These are phyloP conservation scores for Pseudonitzschia pungens DNA, from an alignment of 108 stramenopile genomes.

Conservation along the genomic window DNA sequence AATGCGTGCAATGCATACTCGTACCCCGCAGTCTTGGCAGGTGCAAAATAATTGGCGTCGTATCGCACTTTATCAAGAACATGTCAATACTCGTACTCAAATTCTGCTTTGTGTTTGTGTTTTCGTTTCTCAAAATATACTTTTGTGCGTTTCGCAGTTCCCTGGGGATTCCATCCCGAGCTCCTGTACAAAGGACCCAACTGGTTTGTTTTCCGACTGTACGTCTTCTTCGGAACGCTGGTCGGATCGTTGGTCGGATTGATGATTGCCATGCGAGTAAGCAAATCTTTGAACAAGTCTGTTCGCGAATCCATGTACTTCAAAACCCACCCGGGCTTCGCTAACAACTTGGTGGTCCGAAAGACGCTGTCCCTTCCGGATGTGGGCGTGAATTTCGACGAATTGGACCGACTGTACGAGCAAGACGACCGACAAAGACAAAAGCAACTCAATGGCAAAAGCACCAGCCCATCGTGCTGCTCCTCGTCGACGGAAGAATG, in stretches of 20 bases:
- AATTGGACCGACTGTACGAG: background rate
- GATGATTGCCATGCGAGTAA: slow-evolving; percentile 61
- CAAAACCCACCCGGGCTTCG: slow-evolving; percentile 16
- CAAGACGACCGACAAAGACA: background rate
- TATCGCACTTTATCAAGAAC: too few relatives aligned
- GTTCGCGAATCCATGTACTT: slow-evolving; percentile 42
- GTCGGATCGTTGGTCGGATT: slow-evolving; percentile 59
- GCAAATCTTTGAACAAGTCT: slow-evolving; percentile 50
- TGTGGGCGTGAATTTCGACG: background rate
- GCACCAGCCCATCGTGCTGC: too few relatives aligned
- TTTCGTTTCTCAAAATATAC: background rate
- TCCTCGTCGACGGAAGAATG: too few relatives aligned
- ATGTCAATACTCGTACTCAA: too few relatives aligned
- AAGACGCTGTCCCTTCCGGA: slow-evolving; percentile 29
- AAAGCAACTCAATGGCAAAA: too few relatives aligned
- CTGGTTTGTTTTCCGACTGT: slow-evolving; percentile 21
- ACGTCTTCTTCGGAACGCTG: slow-evolving; percentile 44
- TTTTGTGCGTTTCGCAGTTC: slow-evolving; percentile 10
- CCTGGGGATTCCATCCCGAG: slow-evolving; percentile 39
- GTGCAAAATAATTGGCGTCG: too few relatives aligned
- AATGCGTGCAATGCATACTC: too few relatives aligned
- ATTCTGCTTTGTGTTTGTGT: background rate
- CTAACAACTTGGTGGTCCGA: slow-evolving; percentile 31
- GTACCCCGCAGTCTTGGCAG: too few relatives aligned
- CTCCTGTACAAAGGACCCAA: slow-evolving; percentile 34